Evolutionary conservation across 768 basidiomycete species (phyloP).

Genomic region (Rhodotorula kratochvilovae): DNA sequence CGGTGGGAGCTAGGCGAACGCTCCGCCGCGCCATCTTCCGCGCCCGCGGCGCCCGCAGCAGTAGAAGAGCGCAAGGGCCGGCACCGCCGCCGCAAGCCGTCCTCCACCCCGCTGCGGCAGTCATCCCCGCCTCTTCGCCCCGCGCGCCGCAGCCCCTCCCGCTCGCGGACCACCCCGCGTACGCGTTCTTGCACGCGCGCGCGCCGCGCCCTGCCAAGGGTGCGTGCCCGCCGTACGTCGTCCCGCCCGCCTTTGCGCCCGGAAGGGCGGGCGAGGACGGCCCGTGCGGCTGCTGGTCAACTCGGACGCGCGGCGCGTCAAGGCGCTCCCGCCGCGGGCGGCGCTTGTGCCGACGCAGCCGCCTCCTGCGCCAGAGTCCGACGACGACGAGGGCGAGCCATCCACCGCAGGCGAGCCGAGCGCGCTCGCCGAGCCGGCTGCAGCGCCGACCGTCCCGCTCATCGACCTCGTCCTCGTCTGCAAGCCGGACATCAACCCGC

Average conservation of each 20-base stretch:
- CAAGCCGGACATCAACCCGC: constrained; percentile 68
- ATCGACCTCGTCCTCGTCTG: constrained; percentile 60
- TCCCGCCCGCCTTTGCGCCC: background rate
- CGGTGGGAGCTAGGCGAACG: constrained; percentile 36
- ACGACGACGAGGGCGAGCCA: background rate
- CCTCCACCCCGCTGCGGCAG: constrained; percentile 39
- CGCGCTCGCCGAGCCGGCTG: background rate
- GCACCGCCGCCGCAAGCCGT: constrained; percentile 4
- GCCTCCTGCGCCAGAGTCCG: background rate
- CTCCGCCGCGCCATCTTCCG: background rate
- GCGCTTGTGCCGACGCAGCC: background rate
- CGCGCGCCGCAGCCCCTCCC: constrained; percentile 5
- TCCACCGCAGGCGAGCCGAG: background rate
- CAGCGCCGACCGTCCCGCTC: constrained; percentile 40
- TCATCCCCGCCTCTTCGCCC: background rate
- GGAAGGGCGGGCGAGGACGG: background rate
- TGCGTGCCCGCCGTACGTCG: background rate
- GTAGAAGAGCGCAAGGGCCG: background rate
- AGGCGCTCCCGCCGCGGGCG: background rate
- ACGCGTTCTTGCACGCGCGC: constrained; percentile 13
- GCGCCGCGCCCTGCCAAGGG: background rate
- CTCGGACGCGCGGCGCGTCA: constrained; percentile 15
- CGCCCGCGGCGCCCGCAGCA: background rate
- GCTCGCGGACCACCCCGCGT: constrained; percentile 12
- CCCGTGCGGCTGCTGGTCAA: background rate